Conservation (phyloP, 768 basidiomycete species). For the Pleurotus tuoliensis region DNA sequence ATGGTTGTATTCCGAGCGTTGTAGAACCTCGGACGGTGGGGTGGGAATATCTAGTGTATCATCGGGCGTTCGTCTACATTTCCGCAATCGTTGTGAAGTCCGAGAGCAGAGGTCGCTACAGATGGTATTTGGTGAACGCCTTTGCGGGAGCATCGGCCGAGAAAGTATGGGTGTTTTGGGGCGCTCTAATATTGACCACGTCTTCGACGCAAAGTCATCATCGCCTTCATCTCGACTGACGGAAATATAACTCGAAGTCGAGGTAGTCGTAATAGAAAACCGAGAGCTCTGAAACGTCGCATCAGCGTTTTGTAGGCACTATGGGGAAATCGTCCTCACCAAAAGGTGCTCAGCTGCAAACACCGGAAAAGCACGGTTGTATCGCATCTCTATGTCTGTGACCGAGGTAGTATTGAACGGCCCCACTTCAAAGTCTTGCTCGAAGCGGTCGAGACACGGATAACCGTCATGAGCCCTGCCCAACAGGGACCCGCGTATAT, state of each 20-base stretch:
- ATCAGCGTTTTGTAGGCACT: background rate
- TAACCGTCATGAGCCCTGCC: conserved; percentile 23
- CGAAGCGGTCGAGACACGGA: conserved; percentile 23
- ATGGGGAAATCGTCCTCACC: conserved; percentile 8
- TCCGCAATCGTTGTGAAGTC: background rate
- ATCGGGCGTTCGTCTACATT: background rate
- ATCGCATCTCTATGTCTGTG: conserved; percentile 16
- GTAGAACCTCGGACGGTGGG: conserved; percentile 7
- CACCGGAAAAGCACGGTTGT: background rate
- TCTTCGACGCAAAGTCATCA: conserved; percentile 9
- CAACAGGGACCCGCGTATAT: conserved; percentile 27
- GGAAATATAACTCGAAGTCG: conserved; percentile 21
- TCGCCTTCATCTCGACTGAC: conserved; percentile 10
- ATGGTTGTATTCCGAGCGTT: conserved; percentile 9
- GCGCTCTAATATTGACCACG: conserved; percentile 18
- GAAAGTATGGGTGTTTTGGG: conserved; percentile 15
- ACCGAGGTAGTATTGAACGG: conserved; percentile 5
- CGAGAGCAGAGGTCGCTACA: conserved; percentile 4
- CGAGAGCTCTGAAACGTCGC: conserved; percentile 13
- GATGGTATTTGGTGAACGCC: background rate
- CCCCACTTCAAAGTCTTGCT: conserved; percentile 18
- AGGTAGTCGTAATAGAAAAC: conserved; percentile 21
- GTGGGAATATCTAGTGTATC: conserved; percentile 1
- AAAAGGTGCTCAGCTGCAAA: conserved; percentile 11
- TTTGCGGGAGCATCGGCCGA: background rate